Evolutionary conservation across 2,329 filamentous ascomycete species (phyloP), one percentile per base, ranked within the genome.

Genomic region (Epichloe baconii): DNA sequence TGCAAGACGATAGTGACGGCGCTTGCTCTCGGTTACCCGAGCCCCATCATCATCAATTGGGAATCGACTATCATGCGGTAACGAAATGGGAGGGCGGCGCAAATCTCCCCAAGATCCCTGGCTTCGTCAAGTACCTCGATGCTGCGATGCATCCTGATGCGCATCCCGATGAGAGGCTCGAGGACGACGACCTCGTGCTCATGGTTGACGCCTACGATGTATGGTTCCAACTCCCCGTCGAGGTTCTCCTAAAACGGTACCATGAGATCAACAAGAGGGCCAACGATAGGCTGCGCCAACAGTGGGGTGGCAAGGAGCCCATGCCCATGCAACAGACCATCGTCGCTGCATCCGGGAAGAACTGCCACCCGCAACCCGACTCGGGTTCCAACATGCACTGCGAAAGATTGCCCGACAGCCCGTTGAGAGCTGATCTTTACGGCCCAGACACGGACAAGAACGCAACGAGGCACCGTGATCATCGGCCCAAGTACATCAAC

Each of bases 181-280:
- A 49, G 3, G 57, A 60, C 1, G 50, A 61, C 8, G 58, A 61
- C 36, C 34, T 63, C n/a, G 52, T 61, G 1, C 53, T 61, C 10
- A 58, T 63, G 17, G 56, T 60, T 1, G 61, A 63, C 35, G 59
- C 57, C 15, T 59, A 59, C 49, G 61, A 63, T 37, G 46, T 61
- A 14, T 62, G 61, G 61, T 62, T 63, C 35, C 61, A 63, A 45
- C 55, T 62, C 0, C 61, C 61, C 1, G 54, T 59, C 1, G 57
- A 60, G 8, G 52, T 62, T 10, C 54, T 63, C 10, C 48, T 63
- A 4, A 50, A 54, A 8, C 57, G 61, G 36, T 63, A 56, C 43
- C 34, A 48, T 26, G 17, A 26, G 14, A 40, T 26, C 19, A 48
- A 37, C 34, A 36, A 48, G n/a, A 31, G 50, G 11, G 55, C 57